Base-by-base conservation (phyloP, 23 red algal genomes). In the Pyropia haitanensis region DNA sequence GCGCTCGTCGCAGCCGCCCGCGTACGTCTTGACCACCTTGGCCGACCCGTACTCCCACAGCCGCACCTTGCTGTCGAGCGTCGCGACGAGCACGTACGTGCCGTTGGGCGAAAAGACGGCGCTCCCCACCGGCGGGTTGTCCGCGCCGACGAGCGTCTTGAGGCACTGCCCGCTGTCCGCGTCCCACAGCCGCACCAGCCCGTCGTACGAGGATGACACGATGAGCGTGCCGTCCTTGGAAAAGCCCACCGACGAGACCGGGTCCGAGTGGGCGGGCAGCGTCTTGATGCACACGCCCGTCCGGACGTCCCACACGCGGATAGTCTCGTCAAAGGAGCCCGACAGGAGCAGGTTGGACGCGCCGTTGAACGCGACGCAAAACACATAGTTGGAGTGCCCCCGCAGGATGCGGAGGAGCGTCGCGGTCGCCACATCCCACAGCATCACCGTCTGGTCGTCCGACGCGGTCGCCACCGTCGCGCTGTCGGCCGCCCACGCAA, bases 51-150 rank as follows among this genome's bases (percentile, higher is more conserved):
- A 97, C 39, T 89, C 85, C 93, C 93, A 97, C 15, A 97, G 53
- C 18, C 93, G 66, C 5, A 97, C 64, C 56, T 76, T 90, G 68
- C 73, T 55, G 60, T 97, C 85, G 26, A 97, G 72, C 8, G 85
- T 97, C 5, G 73, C 77, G 1, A 76, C 78, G 2, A 97, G 64
- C 51, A 97, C 82, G 75, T 82, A 97, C 49, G 53, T 65, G 19
- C 93, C 82, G 67, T 97, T 97, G 25, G 93, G 93, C 15, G 85
- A 79, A 51, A 97, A 96, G 25, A 75, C 75, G 10, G 88, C 91
- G 73, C 85, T 85, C 14, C 74, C 79, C 48, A 88, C 82, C 2
- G 83, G 71, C 25, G 78, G 62, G 61, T 85, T 85, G 20, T 87
- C 84, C 57, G 80, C 81, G 55, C 77, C 81, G 14, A 95, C 90